Evolutionary conservation across 1,284 basidiomycete genomes (phyloP), one percentile per base, ranked within the genome.

Genomic region (Irpex lacteus): DNA sequence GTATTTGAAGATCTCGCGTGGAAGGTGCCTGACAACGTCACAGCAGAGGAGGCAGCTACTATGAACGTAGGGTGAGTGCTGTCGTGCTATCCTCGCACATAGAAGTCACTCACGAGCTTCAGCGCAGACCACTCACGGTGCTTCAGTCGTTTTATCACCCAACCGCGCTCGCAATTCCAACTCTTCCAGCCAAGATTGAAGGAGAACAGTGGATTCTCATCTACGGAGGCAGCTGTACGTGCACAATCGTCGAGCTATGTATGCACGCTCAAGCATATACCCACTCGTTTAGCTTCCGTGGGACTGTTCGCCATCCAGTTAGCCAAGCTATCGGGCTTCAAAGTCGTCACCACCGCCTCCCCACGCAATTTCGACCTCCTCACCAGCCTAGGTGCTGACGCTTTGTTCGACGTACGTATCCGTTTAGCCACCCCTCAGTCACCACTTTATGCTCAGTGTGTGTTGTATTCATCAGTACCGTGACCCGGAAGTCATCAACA

Each of bases 301-400:
- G 82, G 82, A 1, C 70, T 78, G 37, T 82, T 76, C 68, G 79
- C 78, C 7, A 71, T 83, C 40, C 80, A 83, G 67, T 74, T 83
- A 49, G 79, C 79, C 40, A 76, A 77, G 63, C 60, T 76, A 5
- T 70, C 76, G 0, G 82, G 82, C 13, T 78, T 78, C 69, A 75
- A 73, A 47, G 78, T 81, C 53, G 73, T 78, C 59, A 74, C 81
- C 2, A 79, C 78, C 11, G 75, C 78, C 21, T 80, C 78, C 5
- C 75, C 78, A 1, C 72, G 73, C 36, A 80, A 81, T 66, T 74
- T 72, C 62, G 75, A 74, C 6, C 71, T 80, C 36, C 68, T 81
- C 64, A 77, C 76, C 65, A 64, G 70, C 4, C 74, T 76, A 52
- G 82, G 82, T 6, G 82, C 82, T 0, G 75, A 80, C 55, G 76